Conservation (phyloP, 73 alveolate species). For the Tetrahymena elliotti region DNA sequence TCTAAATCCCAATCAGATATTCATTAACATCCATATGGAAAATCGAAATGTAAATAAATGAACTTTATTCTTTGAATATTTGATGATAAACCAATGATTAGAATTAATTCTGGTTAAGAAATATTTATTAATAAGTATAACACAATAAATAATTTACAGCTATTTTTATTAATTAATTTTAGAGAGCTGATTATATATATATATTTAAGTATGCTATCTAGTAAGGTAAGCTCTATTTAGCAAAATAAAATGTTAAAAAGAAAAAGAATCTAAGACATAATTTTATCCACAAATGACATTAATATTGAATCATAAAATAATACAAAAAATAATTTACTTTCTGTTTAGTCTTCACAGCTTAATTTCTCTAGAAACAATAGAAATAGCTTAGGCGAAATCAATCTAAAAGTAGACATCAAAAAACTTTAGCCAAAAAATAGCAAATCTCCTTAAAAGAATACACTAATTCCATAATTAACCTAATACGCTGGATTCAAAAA, state of each 20-base stretch:
- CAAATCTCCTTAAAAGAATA: not conserved
- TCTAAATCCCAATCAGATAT: too few relatives aligned
- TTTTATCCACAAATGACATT: not conserved
- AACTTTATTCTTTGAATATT: too few relatives aligned
- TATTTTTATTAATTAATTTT: too few relatives aligned
- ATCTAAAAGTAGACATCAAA: not conserved
- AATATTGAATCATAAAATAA: not conserved
- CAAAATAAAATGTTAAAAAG: not conserved
- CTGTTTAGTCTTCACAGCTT: not conserved
- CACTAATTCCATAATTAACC: not conserved
- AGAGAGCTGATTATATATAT: too few relatives aligned
- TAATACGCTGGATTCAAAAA: not conserved
- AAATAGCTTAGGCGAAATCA: not conserved
- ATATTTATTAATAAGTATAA: too few relatives aligned
- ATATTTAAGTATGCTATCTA: not conserved
- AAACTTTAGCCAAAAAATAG: not conserved
- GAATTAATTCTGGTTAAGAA: too few relatives aligned
- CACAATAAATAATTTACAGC: too few relatives aligned
- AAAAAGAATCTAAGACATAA: not conserved
- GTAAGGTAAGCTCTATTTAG: not conserved
- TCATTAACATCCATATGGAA: too few relatives aligned
- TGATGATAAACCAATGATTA: too few relatives aligned
- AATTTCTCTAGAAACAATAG: not conserved
- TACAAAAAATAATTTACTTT: not conserved
- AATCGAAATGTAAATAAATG: too few relatives aligned